Percentiles rank a stretch among this genome's conserved stretches.
Evolutionary conservation across 257 asterid species (phyloP).

Genomic region (Rehmannia glutinosa): DNA sequence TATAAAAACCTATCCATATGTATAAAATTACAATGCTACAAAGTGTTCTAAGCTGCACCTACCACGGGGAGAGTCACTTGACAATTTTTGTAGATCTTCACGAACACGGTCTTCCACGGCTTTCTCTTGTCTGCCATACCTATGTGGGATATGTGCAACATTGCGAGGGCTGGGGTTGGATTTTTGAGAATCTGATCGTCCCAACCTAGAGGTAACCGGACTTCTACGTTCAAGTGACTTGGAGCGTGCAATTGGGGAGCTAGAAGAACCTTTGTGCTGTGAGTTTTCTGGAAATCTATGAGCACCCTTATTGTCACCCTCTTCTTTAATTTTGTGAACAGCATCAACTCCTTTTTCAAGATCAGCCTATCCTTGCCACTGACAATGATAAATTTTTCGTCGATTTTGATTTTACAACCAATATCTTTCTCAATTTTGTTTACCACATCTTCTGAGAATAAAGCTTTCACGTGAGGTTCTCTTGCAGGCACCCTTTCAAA

Average conservation of each 20-base stretch:
- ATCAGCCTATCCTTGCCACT: slow-evolving; percentile 96
- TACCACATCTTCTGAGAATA: slow-evolving; percentile 78
- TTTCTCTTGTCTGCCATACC: slow-evolving; percentile 69
- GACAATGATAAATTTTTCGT: slow-evolving; percentile 90
- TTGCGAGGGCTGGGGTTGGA: slow-evolving; percentile 63
- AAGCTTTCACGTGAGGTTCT: slow-evolving; percentile 81
- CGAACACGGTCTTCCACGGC: slow-evolving; percentile 69
- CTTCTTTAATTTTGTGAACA: slow-evolving; percentile 84
- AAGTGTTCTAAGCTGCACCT: slow-evolving; percentile 27
- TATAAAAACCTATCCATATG: slow-evolving; percentile 2
- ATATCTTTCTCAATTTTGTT: slow-evolving; percentile 83
- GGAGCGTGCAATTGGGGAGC: slow-evolving; percentile 56
- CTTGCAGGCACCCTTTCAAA: slow-evolving; percentile 95
- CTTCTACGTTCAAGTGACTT: slow-evolving; percentile 82
- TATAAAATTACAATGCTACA: slow-evolving; percentile 1
- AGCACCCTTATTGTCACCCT: slow-evolving; percentile 53
- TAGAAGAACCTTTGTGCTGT: slow-evolving; percentile 52
- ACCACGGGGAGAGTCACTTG: slow-evolving; percentile 85
- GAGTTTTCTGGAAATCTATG: slow-evolving; percentile 58
- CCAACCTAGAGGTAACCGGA: slow-evolving; percentile 63
- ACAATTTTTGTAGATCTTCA: slow-evolving; percentile 61
- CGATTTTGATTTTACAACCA: slow-evolving; percentile 90
- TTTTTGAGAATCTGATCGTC: slow-evolving; percentile 58
- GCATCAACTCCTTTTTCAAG: slow-evolving; percentile 88
- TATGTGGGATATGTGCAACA: slow-evolving; percentile 43